Conservation (phyloP, 169 alveolate species). For the Sarcocystis neurona region DNA sequence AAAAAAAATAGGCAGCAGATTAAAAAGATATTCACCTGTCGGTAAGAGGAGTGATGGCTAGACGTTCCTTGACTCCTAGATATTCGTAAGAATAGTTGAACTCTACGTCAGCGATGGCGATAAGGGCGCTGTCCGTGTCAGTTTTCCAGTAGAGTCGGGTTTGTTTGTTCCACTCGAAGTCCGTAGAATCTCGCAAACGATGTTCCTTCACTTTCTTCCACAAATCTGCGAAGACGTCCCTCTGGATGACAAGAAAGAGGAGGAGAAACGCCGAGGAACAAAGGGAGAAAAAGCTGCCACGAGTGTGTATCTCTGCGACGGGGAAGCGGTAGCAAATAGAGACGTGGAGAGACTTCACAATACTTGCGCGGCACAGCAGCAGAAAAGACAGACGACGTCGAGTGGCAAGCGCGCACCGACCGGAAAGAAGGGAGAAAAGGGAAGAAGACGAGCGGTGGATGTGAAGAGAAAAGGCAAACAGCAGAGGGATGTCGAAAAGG, state of each 20-base stretch:
- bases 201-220: conserved; percentile 88
- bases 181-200: conserved; percentile 89
- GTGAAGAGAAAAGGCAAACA: too few species aligned
- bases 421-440: too few species aligned
- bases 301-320: too few species aligned
- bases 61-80: conserved; percentile 93
- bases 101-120: conserved; percentile 93
- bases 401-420: too few species aligned
- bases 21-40: conserved; percentile 80
- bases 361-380: too few species aligned
- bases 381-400: too few species aligned
- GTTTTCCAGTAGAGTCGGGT: conserved; percentile 90
- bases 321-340: too few species aligned
- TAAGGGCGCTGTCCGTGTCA: conserved; percentile 85
- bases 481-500: too few species aligned
- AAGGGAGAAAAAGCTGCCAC: too few species aligned
- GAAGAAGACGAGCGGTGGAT: too few species aligned
- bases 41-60: conserved; percentile 94
- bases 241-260: conserved; percentile 62
- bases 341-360: too few species aligned
- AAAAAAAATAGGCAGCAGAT: neutral
- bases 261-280: too few species aligned
- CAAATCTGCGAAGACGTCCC: conserved; percentile 93
- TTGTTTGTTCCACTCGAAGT: conserved; percentile 95
- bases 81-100: conserved; percentile 93